phyloP scores from a whole-genome alignment of 2,329 filamentous ascomycete genomes.

The Phialemonium atrogriseum region DNA sequence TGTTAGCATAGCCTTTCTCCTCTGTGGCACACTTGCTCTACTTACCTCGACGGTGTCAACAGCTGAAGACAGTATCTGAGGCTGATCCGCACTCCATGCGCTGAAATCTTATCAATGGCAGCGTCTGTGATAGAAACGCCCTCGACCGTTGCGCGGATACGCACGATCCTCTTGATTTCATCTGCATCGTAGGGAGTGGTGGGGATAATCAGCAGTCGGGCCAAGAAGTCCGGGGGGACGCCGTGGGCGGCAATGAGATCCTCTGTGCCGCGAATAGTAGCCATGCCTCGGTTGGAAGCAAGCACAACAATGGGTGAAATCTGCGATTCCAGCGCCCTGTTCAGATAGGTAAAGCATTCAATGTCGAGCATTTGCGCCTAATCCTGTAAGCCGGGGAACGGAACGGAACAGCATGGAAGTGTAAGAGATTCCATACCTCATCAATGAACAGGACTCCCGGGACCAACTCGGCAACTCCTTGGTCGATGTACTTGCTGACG shows the following conservation, averaged over 20 bases:
- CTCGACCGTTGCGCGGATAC: constrained; percentile 75
- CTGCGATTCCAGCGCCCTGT: constrained; percentile 89
- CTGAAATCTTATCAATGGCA: constrained; percentile 78
- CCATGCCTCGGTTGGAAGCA: constrained; percentile 92
- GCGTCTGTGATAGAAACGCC: constrained; percentile 69
- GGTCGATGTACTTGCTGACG: constrained; percentile 97
- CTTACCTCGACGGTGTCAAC: constrained; percentile 71
- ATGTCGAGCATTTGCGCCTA: constrained; percentile 99
- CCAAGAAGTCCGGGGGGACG: constrained; percentile 86
- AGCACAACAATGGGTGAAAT: constrained; percentile 97
- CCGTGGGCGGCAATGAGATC: constrained; percentile 83
- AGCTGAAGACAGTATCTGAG: constrained; percentile 90
- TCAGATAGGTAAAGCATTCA: constrained; percentile 98
- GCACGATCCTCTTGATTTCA: constrained; percentile 89
- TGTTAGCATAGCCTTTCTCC: constrained; percentile 16
- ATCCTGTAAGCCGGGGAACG: constrained; percentile 7
- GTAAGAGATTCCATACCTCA: constrained; percentile 61
- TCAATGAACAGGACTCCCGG: constrained; percentile 98
- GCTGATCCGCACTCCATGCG: constrained; percentile 82
- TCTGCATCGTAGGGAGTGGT: constrained; percentile 81
- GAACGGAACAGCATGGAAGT: too few species aligned
- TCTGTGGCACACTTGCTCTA: constrained; percentile 20
- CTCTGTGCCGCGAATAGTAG: constrained; percentile 80
- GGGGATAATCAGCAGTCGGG: constrained; percentile 89
- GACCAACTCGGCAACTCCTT: constrained; percentile 95